Evolutionary conservation across 805 yeast genomes (phyloP).

Genomic region (Saturnispora ahearnii): DNA sequence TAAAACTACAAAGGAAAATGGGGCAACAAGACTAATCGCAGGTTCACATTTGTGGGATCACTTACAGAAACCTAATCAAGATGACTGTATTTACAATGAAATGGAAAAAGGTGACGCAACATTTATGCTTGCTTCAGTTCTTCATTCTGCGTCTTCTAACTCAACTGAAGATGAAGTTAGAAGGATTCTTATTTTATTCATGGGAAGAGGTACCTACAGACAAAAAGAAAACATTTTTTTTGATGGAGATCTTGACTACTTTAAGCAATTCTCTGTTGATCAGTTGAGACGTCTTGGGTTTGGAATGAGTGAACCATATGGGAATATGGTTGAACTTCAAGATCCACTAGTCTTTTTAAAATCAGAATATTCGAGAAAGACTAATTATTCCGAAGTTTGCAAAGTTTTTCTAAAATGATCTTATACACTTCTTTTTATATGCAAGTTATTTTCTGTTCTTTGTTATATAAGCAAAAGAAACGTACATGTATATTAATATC

Average conservation of each 20-base stretch:
- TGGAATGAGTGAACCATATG: conserved; percentile 16
- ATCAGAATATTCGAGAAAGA: conserved; percentile 8
- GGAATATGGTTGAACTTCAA: conserved; percentile 14
- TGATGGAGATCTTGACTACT: conserved; percentile 21
- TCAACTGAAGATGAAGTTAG: conserved; percentile 21
- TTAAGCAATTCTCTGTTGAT: conserved; percentile 14
- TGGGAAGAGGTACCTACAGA: conserved; percentile 23
- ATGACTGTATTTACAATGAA: conserved; percentile 21
- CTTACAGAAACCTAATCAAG: conserved; percentile 17
- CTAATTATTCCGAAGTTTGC: conserved; percentile 7
- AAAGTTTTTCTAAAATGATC: conserved; percentile 1
- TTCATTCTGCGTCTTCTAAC: conserved; percentile 28
- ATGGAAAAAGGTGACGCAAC: conserved; percentile 26
- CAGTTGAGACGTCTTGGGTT: conserved; percentile 18
- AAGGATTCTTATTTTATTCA: conserved; percentile 22
- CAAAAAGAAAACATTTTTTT: conserved; percentile 27
- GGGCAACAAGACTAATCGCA: conserved; percentile 27
- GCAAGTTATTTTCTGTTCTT: no score
- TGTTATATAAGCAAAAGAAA: no score
- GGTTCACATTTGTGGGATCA: conserved; percentile 27
- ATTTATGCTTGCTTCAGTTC: conserved; percentile 25
- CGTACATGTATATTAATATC: no score
- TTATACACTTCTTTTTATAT: no score
- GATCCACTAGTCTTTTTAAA: conserved; percentile 13
- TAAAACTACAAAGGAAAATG: conserved; percentile 23